Conservation (phyloP, 2,329 filamentous ascomycete species). For the Rosellinia necatrix region DNA sequence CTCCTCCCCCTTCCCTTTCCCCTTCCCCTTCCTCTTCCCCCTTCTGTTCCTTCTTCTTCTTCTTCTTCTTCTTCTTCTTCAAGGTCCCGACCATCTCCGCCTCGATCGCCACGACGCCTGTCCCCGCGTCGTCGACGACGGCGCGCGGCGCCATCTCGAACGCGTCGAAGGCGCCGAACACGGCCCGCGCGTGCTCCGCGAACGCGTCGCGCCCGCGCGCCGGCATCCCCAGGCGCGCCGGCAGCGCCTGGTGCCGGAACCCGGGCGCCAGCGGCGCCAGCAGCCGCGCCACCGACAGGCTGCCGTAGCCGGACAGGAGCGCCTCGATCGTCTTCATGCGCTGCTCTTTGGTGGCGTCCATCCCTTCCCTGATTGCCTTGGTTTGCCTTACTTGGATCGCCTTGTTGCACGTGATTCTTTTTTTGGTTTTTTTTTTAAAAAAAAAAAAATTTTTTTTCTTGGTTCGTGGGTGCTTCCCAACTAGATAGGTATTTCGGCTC, state of each 20-base stretch:
- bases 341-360: conserved; percentile 1
- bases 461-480: too few relatives aligned
- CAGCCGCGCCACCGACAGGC: conserved; percentile 46
- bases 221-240: conserved; percentile 46
- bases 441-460: too few relatives aligned
- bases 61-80: conserved; percentile 30
- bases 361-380: background rate
- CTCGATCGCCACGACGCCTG: conserved; percentile 45
- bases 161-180: conserved; percentile 47
- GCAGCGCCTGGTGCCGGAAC: conserved; percentile 48
- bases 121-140: conserved; percentile 40
- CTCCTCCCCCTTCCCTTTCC: conserved; percentile 31
- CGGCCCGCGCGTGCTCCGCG: conserved; percentile 44
- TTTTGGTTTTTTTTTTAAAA: too few relatives aligned
- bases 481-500: background rate
- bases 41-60: conserved; percentile 37
- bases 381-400: too few relatives aligned
- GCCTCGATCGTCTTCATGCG: conserved; percentile 22
- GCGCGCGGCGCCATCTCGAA: conserved; percentile 47
- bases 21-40: conserved; percentile 39
- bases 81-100: conserved; percentile 43
- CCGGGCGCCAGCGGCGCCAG: conserved; percentile 41
- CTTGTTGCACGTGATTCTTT: too few relatives aligned
- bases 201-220: conserved; percentile 44
- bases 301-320: conserved; percentile 46